Percentiles rank a stretch among this genome's conserved stretches.
phyloP scores from a whole-genome alignment of 768 basidiomycete genomes.

The Hericium rajendrae region DNA sequence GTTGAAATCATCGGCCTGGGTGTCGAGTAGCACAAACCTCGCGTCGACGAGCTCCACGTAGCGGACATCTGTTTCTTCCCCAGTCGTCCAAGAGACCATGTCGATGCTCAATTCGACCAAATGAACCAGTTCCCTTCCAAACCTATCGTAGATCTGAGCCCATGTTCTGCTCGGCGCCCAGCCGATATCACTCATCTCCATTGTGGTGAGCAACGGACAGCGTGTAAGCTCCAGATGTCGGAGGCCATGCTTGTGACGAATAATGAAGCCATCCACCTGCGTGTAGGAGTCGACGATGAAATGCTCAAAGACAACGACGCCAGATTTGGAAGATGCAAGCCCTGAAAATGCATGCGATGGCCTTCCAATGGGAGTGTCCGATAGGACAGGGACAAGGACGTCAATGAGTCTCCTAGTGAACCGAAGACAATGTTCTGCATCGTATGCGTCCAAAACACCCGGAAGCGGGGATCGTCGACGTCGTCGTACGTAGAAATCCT shows the following conservation, averaged over 20 bases:
- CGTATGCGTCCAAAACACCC: background rate
- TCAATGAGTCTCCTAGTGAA: background rate
- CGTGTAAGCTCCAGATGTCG: background rate
- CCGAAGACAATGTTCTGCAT: background rate
- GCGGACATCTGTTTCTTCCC: background rate
- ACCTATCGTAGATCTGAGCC: background rate
- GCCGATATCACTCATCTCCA: background rate
- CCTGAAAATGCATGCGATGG: background rate
- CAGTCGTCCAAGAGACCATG: background rate
- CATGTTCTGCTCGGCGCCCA: background rate
- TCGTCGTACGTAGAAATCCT: background rate
- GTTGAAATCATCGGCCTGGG: too few species aligned
- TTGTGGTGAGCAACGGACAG: background rate
- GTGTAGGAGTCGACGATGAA: background rate
- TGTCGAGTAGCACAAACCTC: too few species aligned
- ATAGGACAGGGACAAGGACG: background rate
- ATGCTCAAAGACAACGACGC: background rate
- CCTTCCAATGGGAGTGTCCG: background rate
- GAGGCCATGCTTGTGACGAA: background rate
- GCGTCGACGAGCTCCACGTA: background rate
- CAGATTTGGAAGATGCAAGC: background rate
- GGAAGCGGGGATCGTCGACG: background rate
- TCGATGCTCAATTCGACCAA: background rate
- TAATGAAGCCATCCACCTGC: background rate
- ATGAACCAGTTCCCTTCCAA: background rate